Conservation (phyloP, 139 green algal genomes). For the Tetradesmus lagerheimii region DNA sequence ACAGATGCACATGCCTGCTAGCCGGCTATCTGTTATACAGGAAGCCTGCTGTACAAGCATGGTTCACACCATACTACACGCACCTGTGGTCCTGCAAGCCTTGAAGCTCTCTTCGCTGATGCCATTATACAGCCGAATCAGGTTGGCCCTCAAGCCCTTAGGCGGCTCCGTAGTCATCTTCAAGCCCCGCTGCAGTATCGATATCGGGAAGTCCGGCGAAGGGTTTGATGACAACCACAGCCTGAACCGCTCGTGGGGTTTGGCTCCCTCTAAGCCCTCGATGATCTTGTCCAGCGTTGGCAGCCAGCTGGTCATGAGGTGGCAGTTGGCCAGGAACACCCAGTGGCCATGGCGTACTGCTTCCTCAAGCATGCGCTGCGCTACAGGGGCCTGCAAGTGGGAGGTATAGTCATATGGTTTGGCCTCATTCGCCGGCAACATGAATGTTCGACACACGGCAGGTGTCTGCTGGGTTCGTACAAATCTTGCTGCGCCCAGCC, state of each 20-base stretch:
- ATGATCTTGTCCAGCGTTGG: constrained; percentile 89
- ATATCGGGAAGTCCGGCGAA: constrained; percentile 82
- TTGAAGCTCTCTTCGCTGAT: constrained; percentile 77
- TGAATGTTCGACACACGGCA: no score
- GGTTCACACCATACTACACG: not conserved
- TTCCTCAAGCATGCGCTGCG: constrained; percentile 84
- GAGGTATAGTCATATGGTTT: no score
- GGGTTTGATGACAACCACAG: constrained; percentile 89
- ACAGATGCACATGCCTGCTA: not conserved
- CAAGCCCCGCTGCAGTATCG: constrained; percentile 71
- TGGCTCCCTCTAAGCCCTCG: constrained; percentile 67
- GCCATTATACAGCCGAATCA: constrained; percentile 85
- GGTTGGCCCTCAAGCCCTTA: constrained; percentile 89
- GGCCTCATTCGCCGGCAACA: no score
- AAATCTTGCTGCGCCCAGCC: no score
- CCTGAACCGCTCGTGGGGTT: constrained; percentile 83
- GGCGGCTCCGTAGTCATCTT: constrained; percentile 96
- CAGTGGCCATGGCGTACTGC: constrained; percentile 80
- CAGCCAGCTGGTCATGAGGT: constrained; percentile 93
- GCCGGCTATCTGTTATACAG: not conserved
- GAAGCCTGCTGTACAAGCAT: not conserved
- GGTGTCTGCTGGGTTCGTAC: no score
- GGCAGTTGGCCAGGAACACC: constrained; percentile 94
- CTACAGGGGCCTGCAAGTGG: constrained; percentile 73
- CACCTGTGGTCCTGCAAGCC: constrained; percentile 66